A percentile compares a stretch with the other conserved stretches of the same genome.
Conservation (phyloP, 1,139 yeast species). For the Zygosaccharomyces sapae region DNA sequence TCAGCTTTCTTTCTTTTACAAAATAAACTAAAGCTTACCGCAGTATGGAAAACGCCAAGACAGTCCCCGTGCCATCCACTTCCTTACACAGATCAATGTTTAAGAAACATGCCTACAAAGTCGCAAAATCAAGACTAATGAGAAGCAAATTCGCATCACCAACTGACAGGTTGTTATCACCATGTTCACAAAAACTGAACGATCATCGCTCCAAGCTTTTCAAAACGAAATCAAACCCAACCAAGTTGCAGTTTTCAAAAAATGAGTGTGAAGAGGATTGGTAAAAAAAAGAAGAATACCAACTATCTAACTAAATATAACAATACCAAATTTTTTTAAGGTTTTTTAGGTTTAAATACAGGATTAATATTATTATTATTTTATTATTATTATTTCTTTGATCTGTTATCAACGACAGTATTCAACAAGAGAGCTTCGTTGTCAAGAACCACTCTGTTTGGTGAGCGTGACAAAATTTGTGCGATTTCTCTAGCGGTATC, state of each 20-base stretch:
- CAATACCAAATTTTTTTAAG: constrained; percentile 1
- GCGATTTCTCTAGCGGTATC: constrained; percentile 98
- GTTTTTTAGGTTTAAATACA: constrained; percentile 3
- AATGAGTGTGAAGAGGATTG: constrained; percentile 8
- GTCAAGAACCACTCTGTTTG: constrained; percentile 86
- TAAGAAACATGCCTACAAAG: constrained; percentile 19
- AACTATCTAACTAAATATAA: constrained; percentile 1
- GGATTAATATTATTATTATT: constrained; percentile 6
- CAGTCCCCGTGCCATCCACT: constrained; percentile 6
- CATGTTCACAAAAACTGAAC: constrained; percentile 52
- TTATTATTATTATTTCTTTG: constrained; percentile 12
- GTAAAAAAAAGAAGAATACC: constrained; percentile 4
- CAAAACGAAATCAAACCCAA: constrained; percentile 30
- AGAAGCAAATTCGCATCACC: constrained; percentile 48
- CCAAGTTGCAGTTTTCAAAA: constrained; percentile 27
- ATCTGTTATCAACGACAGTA: constrained; percentile 59
- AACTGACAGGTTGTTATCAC: constrained; percentile 53
- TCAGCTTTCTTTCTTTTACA: background rate
- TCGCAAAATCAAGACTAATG: constrained; percentile 10
- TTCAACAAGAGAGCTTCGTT: constrained; percentile 87
- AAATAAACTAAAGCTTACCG: background rate
- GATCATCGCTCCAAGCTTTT: constrained; percentile 41
- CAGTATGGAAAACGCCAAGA: constrained; percentile 7
- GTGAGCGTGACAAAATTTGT: constrained; percentile 72
- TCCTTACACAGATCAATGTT: constrained; percentile 25